Evolutionary conservation across 2,329 filamentous ascomycete species (phyloP), one percentile per base, ranked within the genome.

Genomic region (Colletotrichum graminicola): DNA sequence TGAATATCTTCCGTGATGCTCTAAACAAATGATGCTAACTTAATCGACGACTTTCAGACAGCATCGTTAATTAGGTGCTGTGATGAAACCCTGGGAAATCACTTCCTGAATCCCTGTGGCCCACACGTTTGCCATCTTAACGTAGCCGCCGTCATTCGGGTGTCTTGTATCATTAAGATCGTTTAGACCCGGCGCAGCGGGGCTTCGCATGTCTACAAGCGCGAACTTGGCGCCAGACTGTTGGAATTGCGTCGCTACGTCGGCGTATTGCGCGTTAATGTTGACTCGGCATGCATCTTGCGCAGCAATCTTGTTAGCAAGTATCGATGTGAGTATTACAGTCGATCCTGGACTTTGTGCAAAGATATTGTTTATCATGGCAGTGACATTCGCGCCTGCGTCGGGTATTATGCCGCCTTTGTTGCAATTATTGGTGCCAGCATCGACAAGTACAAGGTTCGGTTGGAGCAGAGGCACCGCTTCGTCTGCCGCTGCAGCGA

Each of bases 401-500:
- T 71, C 71, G 1, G 71, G 62, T 2, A 73, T 43, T 29, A 47
- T 47, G 11, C 55, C 60, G n/a, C 71, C 64, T 47, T 71, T 67
- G 63, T 73, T 72, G 62, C 72, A 75, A 45, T 76, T 73, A 63
- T 76, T 76, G 62, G 75, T 76, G 52, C 75, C 75, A 5, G 61
- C 71, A 41, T 75, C 74, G 52, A 75, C 54, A 5, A 75, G 69
- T 3, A 76, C 64, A n/a, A 76, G 64, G 26, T 76, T 76, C 1
- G 75, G 75, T 47, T 68, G 61, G 2, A 72, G 57, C 52, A 23
- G 41, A 3, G 71, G 71, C 10, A 71, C 65, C 6, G 69, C 59
- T 2, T 36, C 23, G 7, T 71, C 65, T 12, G 69, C 69, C 0
- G 69, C 39, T 2, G 59, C 65, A 6, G 69, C 65, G n/a, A 71